These are phyloP conservation scores for Epichloe amarillans DNA, from an alignment of 2,329 filamentous ascomycete species.

Conservation along the genomic window DNA sequence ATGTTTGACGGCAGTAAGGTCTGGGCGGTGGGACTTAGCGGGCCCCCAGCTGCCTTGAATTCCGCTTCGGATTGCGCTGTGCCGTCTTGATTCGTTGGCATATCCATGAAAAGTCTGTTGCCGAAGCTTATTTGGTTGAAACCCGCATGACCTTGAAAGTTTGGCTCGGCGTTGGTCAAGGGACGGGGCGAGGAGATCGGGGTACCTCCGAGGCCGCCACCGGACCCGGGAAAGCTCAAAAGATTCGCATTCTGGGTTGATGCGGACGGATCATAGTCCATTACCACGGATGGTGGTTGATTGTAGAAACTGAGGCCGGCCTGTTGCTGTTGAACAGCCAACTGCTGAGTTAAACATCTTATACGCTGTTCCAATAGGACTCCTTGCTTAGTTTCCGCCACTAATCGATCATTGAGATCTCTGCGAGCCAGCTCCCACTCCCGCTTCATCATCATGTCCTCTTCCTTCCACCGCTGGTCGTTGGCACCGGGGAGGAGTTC, in stretches of 20 bases:
- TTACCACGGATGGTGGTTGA: conserved; percentile 28
- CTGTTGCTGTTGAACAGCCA: conserved; percentile 29
- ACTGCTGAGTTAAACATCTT: conserved; percentile 32
- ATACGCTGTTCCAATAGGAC: conserved; percentile 34
- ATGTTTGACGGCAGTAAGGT: conserved; percentile 58
- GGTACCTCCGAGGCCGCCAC: conserved; percentile 1
- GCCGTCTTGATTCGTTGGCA: conserved; percentile 24
- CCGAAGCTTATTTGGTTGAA: conserved; percentile 39
- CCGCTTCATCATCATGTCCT: conserved; percentile 36
- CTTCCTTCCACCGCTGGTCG: conserved; percentile 41
- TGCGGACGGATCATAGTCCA: conserved; percentile 33
- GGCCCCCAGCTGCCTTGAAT: conserved; percentile 48
- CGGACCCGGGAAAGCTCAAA: conserved; percentile 19
- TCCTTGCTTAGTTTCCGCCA: conserved; percentile 32
- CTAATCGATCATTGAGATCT: conserved; percentile 37
- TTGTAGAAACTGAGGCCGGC: conserved; percentile 30
- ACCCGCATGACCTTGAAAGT: conserved; percentile 38
- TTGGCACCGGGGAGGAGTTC: conserved; percentile 50
- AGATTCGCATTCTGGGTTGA: conserved; percentile 30
- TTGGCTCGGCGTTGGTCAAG: conserved; percentile 19
- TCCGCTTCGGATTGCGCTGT: conserved; percentile 46
- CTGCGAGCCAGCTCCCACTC: conserved; percentile 42
- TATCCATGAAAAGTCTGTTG: conserved; percentile 38
- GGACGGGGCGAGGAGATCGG: conserved; percentile 3
- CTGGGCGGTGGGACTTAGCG: conserved; percentile 65